Evolutionary conservation across 148 eudicot species (phyloP), one percentile per base, ranked within the genome.

Genomic region (Chenopodium suecicum): DNA sequence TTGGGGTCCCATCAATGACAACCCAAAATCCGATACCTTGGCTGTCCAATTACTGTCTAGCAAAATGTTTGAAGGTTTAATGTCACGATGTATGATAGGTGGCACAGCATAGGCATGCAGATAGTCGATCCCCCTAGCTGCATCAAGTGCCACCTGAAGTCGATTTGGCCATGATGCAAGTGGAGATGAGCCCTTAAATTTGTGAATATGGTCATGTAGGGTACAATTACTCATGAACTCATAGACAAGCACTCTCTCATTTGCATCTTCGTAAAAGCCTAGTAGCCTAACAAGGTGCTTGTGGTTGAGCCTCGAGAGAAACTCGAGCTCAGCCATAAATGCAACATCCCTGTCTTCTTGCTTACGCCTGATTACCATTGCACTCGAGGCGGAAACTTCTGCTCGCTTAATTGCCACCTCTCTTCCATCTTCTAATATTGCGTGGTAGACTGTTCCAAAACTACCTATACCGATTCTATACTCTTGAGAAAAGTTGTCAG

Each of bases 41-140:
- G 97, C 98, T 0, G 87, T 88, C 98, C 98, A 93, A 8, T 63
- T 80, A 25, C 75, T 79, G 46, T 95, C 94, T 5, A 95, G 90
- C 47, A 95, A 68, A 62, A 95, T 93, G 88, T 95, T 95, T 10
- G 98, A 92, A 0, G 98, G 89, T 80, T 95, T 95, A 71, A 95
- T 93, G 77, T 95, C 98, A 0, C 98, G 94, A 81, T 95, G 98
- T 76, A 95, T 92, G 79, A 95, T 84, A 0, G 88, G 85, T 9
- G 96, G 98, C 60, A 86, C 90, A 0, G 98, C 97, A 37, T 87
- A 93, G 16, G 84, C 87, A 63, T 95, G 98, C 44, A 95, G 91
- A 90, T 95, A 95, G 85, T 95, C 91, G 65, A 95, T 91, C 56
- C 98, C 98, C 67, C 92, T 71, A 5, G 98, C 98, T 0, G 98